Base-by-base conservation (phyloP, 371 early-diverging fungal species). In the Mortierella sp. region DNA sequence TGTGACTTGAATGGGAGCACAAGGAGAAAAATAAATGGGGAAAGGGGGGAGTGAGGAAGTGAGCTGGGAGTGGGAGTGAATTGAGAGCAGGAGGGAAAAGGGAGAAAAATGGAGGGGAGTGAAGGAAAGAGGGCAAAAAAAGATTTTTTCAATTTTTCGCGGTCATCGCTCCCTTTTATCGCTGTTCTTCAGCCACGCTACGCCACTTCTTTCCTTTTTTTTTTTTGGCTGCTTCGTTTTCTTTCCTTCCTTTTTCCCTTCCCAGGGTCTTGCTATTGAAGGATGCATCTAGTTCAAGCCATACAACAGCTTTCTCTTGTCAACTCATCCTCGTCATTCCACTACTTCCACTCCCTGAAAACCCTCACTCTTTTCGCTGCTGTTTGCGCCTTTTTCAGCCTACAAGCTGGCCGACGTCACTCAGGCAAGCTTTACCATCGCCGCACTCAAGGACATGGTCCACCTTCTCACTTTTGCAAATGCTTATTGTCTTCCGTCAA, bases 111-210 rank as follows among this genome's bases (percentile, higher is more conserved):
- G 64, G n/a, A 64, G 24, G 5, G 54, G 34, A n/a, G 74, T 43
- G 59, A 24, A 43, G 43, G 74, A 61, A 44, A 46, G 74, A 34
- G 64, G 31, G 64, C 64, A 61, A 61, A 61, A 61, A 61, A 61
- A 61, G 64, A 61, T 61, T 61, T 61, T 34, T 61, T n/a, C 64
- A 61, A 31, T 61, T 61, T 61, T 34, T 61, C 64, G 64, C 37
- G 64, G 64, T 8, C 37, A 61, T 31, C 34, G 64, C 64, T 61
- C 64, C 64, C 34, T 61, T 61, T 61, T 61, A 61, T 61, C 31
- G 8, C 64, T 61, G 34, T 46, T 46, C 46, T 10, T 46, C 31
- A 61, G 64, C 34, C 71, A 46, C 71, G 71, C 71, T 71, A 71
- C 71, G 71, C 71, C 71, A 71, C 71, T 71, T 26, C 28, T 50